Evolutionary conservation across 495 filamentous ascomycete genomes (phyloP).

Genomic region (Tuber umbilicatum): DNA sequence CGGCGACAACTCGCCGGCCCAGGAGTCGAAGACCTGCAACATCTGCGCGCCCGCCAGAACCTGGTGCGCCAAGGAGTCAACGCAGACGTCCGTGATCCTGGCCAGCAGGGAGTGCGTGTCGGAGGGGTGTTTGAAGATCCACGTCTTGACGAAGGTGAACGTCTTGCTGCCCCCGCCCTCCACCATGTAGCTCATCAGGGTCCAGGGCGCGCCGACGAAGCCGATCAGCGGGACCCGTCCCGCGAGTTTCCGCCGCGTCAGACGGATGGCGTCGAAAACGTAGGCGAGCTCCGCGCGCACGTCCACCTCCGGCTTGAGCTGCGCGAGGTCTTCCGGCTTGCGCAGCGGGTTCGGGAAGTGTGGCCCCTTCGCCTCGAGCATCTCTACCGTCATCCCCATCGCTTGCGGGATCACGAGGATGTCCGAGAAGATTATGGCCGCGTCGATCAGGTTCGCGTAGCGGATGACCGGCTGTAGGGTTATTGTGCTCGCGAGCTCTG

Average conservation of each 20-base stretch:
- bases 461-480: slow-evolving; percentile 92
- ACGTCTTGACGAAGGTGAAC: slow-evolving; percentile 84
- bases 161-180: slow-evolving; percentile 93
- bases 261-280: slow-evolving; percentile 87
- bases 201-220: slow-evolving; percentile 98
- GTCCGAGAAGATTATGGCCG: slow-evolving; percentile 97
- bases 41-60: slow-evolving; percentile 86
- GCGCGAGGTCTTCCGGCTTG: slow-evolving; percentile 74
- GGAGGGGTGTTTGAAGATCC: slow-evolving; percentile 83
- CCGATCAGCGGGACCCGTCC: slow-evolving; percentile 80
- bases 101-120: slow-evolving; percentile 73
- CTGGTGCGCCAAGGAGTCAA: slow-evolving; percentile 87
- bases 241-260: slow-evolving; percentile 84
- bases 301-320: slow-evolving; percentile 68
- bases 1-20: slow-evolving; percentile 89
- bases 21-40: slow-evolving; percentile 97
- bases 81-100: slow-evolving; percentile 86
- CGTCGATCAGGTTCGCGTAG: slow-evolving; percentile 82
- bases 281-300: slow-evolving; percentile 79
- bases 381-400: slow-evolving; percentile 93
- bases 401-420: slow-evolving; percentile 97
- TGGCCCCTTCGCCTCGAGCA: slow-evolving; percentile 92
- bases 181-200: slow-evolving; percentile 95
- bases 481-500: slow-evolving; percentile 83
- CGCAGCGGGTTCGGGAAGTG: slow-evolving; percentile 80